phyloP scores from a whole-genome alignment of 1,284 basidiomycete genomes.

The Puccinia hordei region DNA sequence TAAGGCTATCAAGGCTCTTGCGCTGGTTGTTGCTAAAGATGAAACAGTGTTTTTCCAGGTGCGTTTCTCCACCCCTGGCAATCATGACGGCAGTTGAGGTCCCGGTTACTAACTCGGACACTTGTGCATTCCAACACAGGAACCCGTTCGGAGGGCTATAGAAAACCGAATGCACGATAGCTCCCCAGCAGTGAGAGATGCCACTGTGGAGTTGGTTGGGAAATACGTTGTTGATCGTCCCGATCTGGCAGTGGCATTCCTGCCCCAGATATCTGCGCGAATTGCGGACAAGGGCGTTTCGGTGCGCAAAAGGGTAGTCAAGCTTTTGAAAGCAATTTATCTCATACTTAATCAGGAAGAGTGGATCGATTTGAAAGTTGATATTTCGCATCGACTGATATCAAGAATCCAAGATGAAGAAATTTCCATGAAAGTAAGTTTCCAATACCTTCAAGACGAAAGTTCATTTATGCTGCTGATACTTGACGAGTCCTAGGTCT shows the following conservation, averaged over 20 bases:
- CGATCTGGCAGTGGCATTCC: constrained; percentile 79
- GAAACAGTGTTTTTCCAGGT: constrained; percentile 46
- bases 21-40: constrained; percentile 47
- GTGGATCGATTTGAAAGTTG: constrained; percentile 66
- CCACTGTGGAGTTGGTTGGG: constrained; percentile 90
- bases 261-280: constrained; percentile 78
- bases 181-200: constrained; percentile 90
- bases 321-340: constrained; percentile 83
- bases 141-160: constrained; percentile 63
- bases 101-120: neutral
- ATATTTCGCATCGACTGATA: constrained; percentile 81
- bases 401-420: constrained; percentile 87
- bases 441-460: neutral
- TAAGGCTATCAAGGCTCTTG: constrained; percentile 50
- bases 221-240: constrained; percentile 89
- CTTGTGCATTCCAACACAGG: constrained; percentile 23
- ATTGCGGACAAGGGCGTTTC: constrained; percentile 88
- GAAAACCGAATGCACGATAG: constrained; percentile 84
- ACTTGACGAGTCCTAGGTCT: constrained; percentile 64
- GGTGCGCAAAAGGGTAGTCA: constrained; percentile 92
- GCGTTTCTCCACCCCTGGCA: neutral
- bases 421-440: constrained; percentile 73
- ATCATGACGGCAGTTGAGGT: neutral
- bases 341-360: constrained; percentile 65
- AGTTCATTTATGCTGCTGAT: neutral